These are phyloP conservation scores for Licmophora abbreviata DNA, from an alignment of 108 stramenopile genomes.

Conservation along the genomic window DNA sequence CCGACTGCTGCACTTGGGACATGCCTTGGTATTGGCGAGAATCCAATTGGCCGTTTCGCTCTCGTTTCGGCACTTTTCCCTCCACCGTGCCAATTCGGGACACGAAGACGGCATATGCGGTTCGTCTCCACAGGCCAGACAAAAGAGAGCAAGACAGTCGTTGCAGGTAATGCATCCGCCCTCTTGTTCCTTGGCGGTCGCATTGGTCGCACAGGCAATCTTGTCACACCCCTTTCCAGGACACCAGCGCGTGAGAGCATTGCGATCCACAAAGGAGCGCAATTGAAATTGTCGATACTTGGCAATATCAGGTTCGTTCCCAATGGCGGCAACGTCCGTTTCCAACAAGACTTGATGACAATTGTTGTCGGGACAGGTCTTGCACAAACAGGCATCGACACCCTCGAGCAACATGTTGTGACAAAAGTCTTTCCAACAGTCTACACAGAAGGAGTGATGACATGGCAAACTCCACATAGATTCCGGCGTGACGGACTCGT, in stretches of 20 bases:
- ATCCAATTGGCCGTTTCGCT: constrained; percentile 99
- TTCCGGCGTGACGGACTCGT: constrained; percentile 56
- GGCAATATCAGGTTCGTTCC: constrained; percentile 36
- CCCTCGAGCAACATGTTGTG: constrained; percentile 76
- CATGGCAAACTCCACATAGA: constrained; percentile 86
- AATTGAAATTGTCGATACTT: constrained; percentile 79
- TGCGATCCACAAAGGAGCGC: constrained; percentile 90
- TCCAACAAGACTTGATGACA: constrained; percentile 86
- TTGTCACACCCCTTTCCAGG: constrained; percentile 92
- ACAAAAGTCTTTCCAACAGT: constrained; percentile 91
- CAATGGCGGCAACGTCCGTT: constrained; percentile 63
- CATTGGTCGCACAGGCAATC: constrained; percentile 69
- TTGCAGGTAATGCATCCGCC: constrained; percentile 57
- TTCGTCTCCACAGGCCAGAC: constrained; percentile 89
- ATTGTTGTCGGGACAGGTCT: constrained; percentile 84
- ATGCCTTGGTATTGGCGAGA: constrained; percentile 95
- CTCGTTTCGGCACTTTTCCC: constrained; percentile 93
- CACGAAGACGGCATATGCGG: constrained; percentile 90
- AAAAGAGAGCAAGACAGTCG: constrained; percentile 71
- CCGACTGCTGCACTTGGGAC: constrained; percentile 93
- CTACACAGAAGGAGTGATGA: constrained; percentile 90
- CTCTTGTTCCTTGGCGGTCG: constrained; percentile 46
- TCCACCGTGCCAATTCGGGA: constrained; percentile 74
- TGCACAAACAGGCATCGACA: constrained; percentile 69
- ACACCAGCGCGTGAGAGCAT: constrained; percentile 92